These are phyloP conservation scores for Cardamine occulta DNA, from an alignment of 345 rosid genomes.

Conservation along the genomic window DNA sequence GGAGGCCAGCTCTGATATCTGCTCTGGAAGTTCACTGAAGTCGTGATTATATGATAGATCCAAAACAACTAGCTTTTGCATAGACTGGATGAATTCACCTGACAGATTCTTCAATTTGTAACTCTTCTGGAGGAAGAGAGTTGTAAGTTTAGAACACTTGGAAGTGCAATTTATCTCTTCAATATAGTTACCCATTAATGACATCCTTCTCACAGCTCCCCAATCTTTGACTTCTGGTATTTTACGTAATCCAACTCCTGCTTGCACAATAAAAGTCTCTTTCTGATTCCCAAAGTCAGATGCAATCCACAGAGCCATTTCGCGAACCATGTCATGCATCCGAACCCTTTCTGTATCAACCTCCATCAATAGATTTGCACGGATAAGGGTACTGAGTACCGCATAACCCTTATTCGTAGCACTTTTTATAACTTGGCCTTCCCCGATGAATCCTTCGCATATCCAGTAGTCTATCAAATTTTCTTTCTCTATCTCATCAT, in stretches of 20 bases:
- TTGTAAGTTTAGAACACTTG: slow-evolving; percentile 24
- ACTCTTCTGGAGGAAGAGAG: not conserved
- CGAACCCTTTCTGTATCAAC: fast-evolving
- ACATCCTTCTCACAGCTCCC: too few species aligned
- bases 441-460: not conserved
- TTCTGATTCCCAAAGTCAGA: slow-evolving; percentile 9
- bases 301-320: slow-evolving; percentile 1
- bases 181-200: too few species aligned
- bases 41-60: too few species aligned
- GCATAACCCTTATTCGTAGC: not conserved
- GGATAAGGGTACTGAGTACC: not conserved
- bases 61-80: not conserved
- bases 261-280: not conserved
- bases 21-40: not conserved
- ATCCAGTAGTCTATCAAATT: slow-evolving; percentile 14
- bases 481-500: fast-evolving
- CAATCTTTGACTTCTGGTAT: too few species aligned
- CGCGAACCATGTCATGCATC: not conserved
- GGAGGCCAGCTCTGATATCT: slow-evolving; percentile 23
- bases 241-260: too few species aligned
- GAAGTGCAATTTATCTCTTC: not conserved
- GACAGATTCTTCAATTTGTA: not conserved
- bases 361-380: not conserved
- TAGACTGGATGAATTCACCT: not conserved
- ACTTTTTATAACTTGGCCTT: not conserved